phyloP scores from a whole-genome alignment of 1,284 basidiomycete genomes.

The Trichosporon faecale region DNA sequence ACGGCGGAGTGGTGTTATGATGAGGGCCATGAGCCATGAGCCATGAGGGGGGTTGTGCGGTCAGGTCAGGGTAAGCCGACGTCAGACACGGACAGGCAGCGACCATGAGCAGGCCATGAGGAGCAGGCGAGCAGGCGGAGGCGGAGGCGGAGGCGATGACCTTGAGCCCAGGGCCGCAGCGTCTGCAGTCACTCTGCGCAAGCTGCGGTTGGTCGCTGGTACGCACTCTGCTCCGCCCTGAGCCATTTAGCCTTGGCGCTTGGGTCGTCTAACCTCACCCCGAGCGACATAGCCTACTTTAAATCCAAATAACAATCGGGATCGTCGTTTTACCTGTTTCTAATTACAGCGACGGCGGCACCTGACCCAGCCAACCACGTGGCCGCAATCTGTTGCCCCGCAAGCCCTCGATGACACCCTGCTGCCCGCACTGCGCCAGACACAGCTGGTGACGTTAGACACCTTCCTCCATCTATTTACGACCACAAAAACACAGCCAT shows the following conservation, averaged over 20 bases:
- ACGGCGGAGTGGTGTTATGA: not conserved
- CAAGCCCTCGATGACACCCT: not conserved
- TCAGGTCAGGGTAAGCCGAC: not conserved
- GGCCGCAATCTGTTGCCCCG: not conserved
- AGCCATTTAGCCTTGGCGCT: not conserved
- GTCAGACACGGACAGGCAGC: not conserved
- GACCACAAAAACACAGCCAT: constrained; percentile 6
- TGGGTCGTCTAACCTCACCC: not conserved
- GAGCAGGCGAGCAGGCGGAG: not conserved
- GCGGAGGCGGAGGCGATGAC: not conserved
- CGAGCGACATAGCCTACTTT: not conserved
- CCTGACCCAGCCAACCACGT: not conserved
- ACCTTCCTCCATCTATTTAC: not conserved
- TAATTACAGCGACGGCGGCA: not conserved
- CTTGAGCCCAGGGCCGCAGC: not conserved
- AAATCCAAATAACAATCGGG: not conserved
- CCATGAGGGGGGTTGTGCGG: not conserved
- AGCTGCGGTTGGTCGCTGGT: not conserved
- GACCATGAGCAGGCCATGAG: not conserved
- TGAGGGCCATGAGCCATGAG: too few species aligned
- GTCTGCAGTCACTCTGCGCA: not conserved
- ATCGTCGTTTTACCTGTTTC: not conserved
- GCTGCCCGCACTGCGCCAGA: not conserved
- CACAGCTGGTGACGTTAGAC: not conserved
- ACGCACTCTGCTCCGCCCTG: not conserved